Evolutionary conservation across 495 filamentous ascomycete species (phyloP).

Genomic region (Symbiotaphrina buchneri): DNA sequence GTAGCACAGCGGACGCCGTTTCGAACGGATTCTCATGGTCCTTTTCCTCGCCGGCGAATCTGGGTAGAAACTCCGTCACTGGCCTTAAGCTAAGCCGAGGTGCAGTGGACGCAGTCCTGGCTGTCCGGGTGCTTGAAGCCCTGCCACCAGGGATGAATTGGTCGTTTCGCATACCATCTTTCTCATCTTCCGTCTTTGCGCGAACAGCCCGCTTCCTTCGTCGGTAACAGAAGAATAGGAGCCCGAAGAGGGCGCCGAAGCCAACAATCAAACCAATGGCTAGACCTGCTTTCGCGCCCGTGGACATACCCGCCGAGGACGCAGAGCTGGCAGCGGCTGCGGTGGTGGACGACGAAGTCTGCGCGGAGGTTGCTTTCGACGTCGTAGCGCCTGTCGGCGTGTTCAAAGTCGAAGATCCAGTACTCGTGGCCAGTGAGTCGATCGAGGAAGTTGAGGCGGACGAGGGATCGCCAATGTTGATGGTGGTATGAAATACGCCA

Average conservation of each 20-base stretch:
- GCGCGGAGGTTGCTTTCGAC: neutral
- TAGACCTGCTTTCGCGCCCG: conserved; percentile 61
- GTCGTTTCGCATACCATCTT: conserved; percentile 21
- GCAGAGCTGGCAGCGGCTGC: neutral
- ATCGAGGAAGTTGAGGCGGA: no score
- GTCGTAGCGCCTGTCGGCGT: no score
- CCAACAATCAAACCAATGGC: conserved; percentile 53
- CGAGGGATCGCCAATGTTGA: no score
- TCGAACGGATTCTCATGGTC: conserved; percentile 17
- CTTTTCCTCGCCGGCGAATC: conserved; percentile 26
- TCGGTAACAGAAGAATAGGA: conserved; percentile 43
- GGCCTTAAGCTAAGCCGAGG: conserved; percentile 72
- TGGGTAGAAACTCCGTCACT: conserved; percentile 69
- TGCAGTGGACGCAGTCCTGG: conserved; percentile 26
- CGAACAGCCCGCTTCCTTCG: conserved; percentile 32
- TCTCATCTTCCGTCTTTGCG: conserved; percentile 30
- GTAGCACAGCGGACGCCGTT: no score
- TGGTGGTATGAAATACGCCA: no score
- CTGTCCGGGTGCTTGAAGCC: conserved; percentile 16
- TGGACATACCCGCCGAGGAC: conserved; percentile 23
- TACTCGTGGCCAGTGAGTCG: no score
- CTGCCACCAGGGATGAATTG: conserved; percentile 12
- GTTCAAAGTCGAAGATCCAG: no score
- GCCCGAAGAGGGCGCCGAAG: conserved; percentile 32
- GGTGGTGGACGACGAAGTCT: neutral